Evolutionary conservation across 1,284 basidiomycete genomes (phyloP), one percentile per base, ranked within the genome.

Genomic region (Agroathelia rolfsii): DNA sequence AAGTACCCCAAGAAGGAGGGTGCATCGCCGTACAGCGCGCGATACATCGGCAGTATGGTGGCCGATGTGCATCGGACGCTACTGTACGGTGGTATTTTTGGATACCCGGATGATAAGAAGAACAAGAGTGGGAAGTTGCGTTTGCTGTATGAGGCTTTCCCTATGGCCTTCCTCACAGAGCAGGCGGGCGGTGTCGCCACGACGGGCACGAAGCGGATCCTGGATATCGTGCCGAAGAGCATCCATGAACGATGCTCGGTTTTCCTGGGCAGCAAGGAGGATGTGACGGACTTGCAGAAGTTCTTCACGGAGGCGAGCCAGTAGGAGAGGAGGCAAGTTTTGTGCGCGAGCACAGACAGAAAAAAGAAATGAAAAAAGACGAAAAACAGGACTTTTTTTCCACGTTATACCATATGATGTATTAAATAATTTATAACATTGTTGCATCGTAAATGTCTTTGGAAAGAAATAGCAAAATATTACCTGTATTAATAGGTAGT

Each of bases 31-130:
- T 94, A 94, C 57, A 88, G 83, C 43, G 83, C 89, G 38, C 77
- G 95, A 37, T 98, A 98, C 62, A 97, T 99, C 53, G 95, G 93
- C 18, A 95, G 90, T 41, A 99, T 99, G 95, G 95, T 98, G 27
- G 90, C 92, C 31, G 92, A 95, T 58, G 90, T 94, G 15, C 94
- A 98, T 62, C 76, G 94, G 45, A 98, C 95, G 5, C 64, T 98
- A 28, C 68, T 99, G 5, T 98, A 99, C 54, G 95, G 95, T 24
- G 95, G 95, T 31, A 97, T 99, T 53, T 99, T 99, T 51, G 90
- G 93, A 22, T 99, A 99, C 61, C 95, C 95, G 5, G 81, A 82
- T 50, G 95, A 98, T 65, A 96, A 90, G 72, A 98, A 98, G 75
- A 87, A 76, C 62, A 95, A 93, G 67, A 81, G 62, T 46, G 94